Conservation (phyloP, 106 monocot species). For the Allium fistulosum region DNA sequence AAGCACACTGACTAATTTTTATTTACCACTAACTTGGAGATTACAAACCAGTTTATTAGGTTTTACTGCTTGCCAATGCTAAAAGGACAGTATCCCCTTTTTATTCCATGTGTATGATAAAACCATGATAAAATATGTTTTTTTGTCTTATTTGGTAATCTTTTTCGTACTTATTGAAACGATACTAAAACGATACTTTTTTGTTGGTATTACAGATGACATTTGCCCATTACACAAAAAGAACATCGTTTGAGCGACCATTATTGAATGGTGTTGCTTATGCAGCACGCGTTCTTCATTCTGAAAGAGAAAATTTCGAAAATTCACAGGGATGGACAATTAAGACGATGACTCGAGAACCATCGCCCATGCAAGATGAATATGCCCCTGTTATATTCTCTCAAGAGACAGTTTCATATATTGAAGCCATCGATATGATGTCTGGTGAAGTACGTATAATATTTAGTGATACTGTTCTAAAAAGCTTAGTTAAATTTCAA, state of each 20-base stretch:
- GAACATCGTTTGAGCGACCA: conserved; percentile 89
- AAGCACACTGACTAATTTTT: too few relatives aligned
- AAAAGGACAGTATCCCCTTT: too few relatives aligned
- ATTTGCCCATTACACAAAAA: conserved; percentile 83
- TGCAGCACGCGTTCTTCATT: conserved; percentile 79
- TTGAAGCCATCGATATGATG: conserved; percentile 94
- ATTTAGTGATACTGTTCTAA: too few relatives aligned
- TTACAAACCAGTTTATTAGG: too few relatives aligned
- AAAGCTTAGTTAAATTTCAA: too few relatives aligned
- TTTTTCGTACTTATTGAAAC: too few relatives aligned
- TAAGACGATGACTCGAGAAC: conserved; percentile 75
- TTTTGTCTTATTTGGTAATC: too few relatives aligned
- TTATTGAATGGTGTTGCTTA: conserved; percentile 87
- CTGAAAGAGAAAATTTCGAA: conserved; percentile 80
- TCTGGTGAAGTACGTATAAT: conserved; percentile 64
- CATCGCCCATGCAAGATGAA: conserved; percentile 78
- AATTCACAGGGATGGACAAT: conserved; percentile 85
- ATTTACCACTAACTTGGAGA: too few relatives aligned
- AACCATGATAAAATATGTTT: too few relatives aligned
- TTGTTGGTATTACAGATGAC: conserved; percentile 36
- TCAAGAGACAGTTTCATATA: conserved; percentile 90
- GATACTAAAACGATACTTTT: too few relatives aligned
- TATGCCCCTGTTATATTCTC: conserved; percentile 97
- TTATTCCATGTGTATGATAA: too few relatives aligned
- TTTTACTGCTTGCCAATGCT: too few relatives aligned